Conservation (phyloP, 2,329 filamentous ascomycete genomes). For the Venturia nashicola region DNA sequence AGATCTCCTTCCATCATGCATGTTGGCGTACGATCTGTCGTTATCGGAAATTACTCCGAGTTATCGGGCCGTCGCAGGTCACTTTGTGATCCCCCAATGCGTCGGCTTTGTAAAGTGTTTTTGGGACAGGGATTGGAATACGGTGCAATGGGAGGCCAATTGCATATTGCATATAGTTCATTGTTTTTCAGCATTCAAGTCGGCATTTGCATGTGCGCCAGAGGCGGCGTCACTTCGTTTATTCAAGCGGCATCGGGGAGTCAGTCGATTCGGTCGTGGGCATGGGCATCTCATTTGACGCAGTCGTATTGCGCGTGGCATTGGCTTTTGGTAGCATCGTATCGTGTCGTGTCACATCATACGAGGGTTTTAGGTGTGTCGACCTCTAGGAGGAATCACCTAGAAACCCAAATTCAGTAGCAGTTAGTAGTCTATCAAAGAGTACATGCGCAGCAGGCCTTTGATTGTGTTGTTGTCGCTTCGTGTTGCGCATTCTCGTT, state of each 20-base stretch:
- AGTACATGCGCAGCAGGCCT: not conserved
- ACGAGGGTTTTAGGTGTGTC: not conserved
- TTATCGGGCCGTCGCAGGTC: not conserved
- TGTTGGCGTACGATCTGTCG: not conserved
- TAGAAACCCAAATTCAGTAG: not conserved
- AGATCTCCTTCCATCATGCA: not conserved
- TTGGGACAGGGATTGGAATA: not conserved
- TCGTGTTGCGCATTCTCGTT: too few relatives aligned
- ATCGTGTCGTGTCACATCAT: not conserved
- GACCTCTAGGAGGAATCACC: not conserved
- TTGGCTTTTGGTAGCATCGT: not conserved
- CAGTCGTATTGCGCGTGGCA: not conserved
- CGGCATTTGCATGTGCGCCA: not conserved
- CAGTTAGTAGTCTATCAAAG: not conserved
- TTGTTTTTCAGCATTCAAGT: not conserved
- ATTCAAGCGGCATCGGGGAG: not conserved
- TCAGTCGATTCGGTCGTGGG: not conserved
- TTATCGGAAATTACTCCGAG: not conserved
- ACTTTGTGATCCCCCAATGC: not conserved
- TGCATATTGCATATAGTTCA: not conserved
- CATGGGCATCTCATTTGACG: not conserved
- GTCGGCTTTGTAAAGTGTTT: not conserved
- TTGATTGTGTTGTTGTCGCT: not conserved
- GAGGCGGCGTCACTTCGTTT: not conserved
- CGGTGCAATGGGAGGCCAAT: not conserved